These are phyloP conservation scores for Tolypocladium guangdongense DNA, from an alignment of 2,329 filamentous ascomycete genomes.

Conservation along the genomic window DNA sequence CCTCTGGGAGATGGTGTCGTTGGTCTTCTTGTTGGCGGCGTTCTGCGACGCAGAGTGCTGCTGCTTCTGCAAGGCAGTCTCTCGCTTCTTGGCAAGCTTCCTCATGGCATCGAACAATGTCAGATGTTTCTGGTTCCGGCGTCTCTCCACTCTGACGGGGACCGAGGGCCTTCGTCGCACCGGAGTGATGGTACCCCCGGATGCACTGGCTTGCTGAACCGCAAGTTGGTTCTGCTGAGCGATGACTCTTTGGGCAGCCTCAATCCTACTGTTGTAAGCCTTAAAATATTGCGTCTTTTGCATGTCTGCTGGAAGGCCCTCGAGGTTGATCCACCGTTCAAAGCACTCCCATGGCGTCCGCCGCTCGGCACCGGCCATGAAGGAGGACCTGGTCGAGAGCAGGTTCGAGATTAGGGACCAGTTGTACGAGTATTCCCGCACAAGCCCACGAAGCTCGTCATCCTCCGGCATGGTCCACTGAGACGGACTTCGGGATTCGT, in stretches of 20 bases:
- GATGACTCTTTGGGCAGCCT: conserved; percentile 45
- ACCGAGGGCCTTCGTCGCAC: conserved; percentile 60
- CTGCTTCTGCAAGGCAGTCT: conserved; percentile 76
- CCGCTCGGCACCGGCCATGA: conserved; percentile 76
- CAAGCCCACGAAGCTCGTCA: conserved; percentile 73
- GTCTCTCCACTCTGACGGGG: conserved; percentile 75
- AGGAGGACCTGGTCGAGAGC: conserved; percentile 61
- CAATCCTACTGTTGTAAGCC: conserved; percentile 49
- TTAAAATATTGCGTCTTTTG: conserved; percentile 94
- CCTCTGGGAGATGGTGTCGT: conserved; percentile 45
- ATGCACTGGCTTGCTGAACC: conserved; percentile 37
- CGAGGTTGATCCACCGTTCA: conserved; percentile 87
- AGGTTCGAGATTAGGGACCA: conserved; percentile 90
- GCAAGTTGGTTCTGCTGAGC: conserved; percentile 41
- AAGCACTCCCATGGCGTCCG: conserved; percentile 98
- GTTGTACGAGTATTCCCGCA: conserved; percentile 92
- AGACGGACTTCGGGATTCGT: conserved; percentile 74
- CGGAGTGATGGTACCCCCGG: conserved; percentile 20
- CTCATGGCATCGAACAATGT: conserved; percentile 90
- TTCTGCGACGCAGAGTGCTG: conserved; percentile 70
- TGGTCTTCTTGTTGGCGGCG: conserved; percentile 71
- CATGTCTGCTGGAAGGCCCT: conserved; percentile 87
- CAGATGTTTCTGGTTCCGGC: conserved; percentile 76
- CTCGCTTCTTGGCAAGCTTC: conserved; percentile 88
- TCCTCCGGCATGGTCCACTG: conserved; percentile 90